These are phyloP conservation scores for Acanthamoeba sp. DNA, from an alignment of 208 protist species.

Conservation along the genomic window DNA sequence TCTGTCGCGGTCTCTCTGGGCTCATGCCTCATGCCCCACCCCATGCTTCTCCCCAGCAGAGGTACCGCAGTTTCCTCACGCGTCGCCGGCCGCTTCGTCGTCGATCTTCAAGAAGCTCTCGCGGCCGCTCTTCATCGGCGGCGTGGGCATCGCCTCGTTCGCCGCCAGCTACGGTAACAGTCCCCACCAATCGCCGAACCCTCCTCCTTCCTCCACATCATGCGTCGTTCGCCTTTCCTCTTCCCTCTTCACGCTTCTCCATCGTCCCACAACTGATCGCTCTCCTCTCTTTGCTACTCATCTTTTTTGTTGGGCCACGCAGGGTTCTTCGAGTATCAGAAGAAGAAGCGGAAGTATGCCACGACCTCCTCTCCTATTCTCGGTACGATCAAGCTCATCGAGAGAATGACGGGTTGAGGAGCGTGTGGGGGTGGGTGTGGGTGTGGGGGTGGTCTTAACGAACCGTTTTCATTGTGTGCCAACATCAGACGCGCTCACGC, in stretches of 20 bases:
- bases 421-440: no score
- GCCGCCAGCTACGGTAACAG: constrained; percentile 3
- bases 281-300: neutral
- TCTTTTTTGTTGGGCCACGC: no score
- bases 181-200: neutral
- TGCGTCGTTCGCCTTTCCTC: no score
- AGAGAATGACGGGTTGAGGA: no score
- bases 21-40: no score
- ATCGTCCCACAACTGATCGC: neutral
- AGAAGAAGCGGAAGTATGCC: neutral
- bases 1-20: neutral
- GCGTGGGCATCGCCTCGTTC: constrained; percentile 34
- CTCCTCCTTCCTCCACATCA: no score
- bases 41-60: neutral
- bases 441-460: no score
- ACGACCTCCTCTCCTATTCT: neutral
- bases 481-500: neutral
- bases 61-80: neutral
- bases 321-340: constrained; percentile 15
- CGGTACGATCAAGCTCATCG: neutral
- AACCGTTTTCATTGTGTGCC: neutral
- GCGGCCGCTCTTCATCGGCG: constrained; percentile 20
- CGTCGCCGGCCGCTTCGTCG: neutral
- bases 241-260: no score
- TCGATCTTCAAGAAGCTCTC: constrained; percentile 34